Base-by-base conservation (phyloP, 2,329 filamentous ascomycete genomes). In the Coleophoma cylindrospora region DNA sequence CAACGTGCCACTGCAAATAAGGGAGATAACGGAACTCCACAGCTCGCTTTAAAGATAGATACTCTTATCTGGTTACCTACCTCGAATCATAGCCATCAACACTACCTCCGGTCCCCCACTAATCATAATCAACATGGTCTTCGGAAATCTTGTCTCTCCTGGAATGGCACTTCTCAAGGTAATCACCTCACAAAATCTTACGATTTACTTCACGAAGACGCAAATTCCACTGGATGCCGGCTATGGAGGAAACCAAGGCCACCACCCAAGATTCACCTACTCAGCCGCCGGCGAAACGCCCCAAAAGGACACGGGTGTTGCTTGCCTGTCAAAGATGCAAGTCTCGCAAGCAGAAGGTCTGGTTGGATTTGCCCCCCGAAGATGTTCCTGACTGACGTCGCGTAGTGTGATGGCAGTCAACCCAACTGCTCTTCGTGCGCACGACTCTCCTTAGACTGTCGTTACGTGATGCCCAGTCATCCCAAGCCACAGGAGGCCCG, bases 301-400 rank as follows among this genome's bases (percentile, higher is more conserved):
- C 49, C 22, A 48, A 46, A 27, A 13, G 50, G 22, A 47, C 47
- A 2, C 33, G 51, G 37, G 51, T 53, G 11, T 38, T 48, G 15
- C 40, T 53, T 14, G 47, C 47, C 43, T 53, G 51, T 37, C 51
- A 53, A 36, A 45, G 48, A 41, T 53, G 51, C 34, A 53, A 48
- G 33, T 17, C 34, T 14, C 43, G 51, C 21, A 53, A 53, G 22
- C 47, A 53, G 45, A 53, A 50, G 48, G 47, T 50, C 19, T n/a
- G 4, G 27, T 27, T 43, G 9, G 3, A 19, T 3, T 43, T 43
- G 21, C n/a, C 27, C 9, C 27, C 27, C 27, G 27, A 27, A 27
- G 27, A 27, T 27, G 7, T 27, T 27, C 27, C 27, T 14, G 21
- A 45, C 36, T 34, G 13, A 48, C 34, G 11, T 38, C 40, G 22